Conservation (phyloP, 2,329 filamentous ascomycete genomes). For the Penicillium italicum region DNA sequence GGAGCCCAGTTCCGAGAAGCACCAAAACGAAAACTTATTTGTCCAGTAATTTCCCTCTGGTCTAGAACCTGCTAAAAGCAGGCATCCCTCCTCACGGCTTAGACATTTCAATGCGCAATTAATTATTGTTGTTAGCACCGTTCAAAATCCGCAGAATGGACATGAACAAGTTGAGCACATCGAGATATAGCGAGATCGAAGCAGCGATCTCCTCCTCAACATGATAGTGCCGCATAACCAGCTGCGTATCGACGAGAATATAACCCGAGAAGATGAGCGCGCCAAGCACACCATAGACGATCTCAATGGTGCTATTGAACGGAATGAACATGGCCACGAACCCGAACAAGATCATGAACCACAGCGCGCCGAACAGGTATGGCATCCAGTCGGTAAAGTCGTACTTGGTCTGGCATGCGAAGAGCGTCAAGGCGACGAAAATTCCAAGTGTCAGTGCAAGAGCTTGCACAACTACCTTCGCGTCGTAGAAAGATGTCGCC, state of each 20-base stretch:
- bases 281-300: constrained; percentile 74
- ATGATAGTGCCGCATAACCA: constrained; percentile 93
- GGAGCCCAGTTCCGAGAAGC: constrained; percentile 6
- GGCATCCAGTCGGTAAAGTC: constrained; percentile 98
- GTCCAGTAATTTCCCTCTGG: neutral
- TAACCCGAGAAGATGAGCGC: constrained; percentile 92
- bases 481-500: constrained; percentile 85
- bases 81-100: neutral
- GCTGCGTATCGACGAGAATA: constrained; percentile 92
- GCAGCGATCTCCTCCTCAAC: constrained; percentile 98
- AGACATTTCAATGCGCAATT: constrained; percentile 26
- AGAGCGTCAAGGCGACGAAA: constrained; percentile 64
- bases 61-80: neutral
- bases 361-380: constrained; percentile 85
- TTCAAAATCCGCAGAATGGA: constrained; percentile 94
- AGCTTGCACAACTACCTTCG: constrained; percentile 80
- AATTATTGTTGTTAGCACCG: constrained; percentile 84
- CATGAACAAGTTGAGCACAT: constrained; percentile 96
- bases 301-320: constrained; percentile 72
- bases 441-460: constrained; percentile 74
- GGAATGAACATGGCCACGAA: constrained; percentile 92
- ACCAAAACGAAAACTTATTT: neutral
- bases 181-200: constrained; percentile 89
- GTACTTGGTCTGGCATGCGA: constrained; percentile 96
- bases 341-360: constrained; percentile 86